These are phyloP conservation scores for Colletotrichum lini DNA, from an alignment of 2,329 filamentous ascomycete genomes.

Conservation along the genomic window DNA sequence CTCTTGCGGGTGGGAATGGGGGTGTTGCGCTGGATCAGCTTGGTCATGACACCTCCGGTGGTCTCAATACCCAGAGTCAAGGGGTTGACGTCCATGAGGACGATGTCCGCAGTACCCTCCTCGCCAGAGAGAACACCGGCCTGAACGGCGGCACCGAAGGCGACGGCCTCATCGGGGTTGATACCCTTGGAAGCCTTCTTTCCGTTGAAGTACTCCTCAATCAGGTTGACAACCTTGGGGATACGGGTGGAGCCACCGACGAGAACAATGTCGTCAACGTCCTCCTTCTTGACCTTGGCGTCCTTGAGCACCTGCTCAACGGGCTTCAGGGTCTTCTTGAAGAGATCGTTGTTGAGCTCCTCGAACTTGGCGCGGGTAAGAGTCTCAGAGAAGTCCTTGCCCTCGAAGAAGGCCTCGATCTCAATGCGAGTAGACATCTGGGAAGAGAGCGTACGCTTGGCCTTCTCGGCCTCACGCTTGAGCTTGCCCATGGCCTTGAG, in stretches of 20 bases:
- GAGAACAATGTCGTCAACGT: conserved; percentile 96
- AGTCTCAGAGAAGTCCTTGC: conserved; percentile 98
- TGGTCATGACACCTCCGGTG: conserved; percentile 97
- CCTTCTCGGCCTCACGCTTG: conserved; percentile 99
- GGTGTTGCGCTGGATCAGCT: conserved; percentile 94
- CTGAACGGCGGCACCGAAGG: conserved; percentile 97
- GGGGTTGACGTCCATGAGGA: conserved; percentile 98
- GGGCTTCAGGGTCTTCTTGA: conserved; percentile 99
- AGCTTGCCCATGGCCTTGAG: conserved; percentile 99
- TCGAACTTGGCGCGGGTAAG: conserved; percentile 99
- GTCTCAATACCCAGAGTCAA: conserved; percentile 98
- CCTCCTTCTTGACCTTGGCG: conserved; percentile 95
- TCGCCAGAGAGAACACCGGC: conserved; percentile 95
- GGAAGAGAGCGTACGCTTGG: conserved; percentile 96
- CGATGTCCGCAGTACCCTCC: conserved; percentile 82
- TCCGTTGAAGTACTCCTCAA: conserved; percentile 94
- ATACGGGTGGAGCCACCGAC: conserved; percentile 99
- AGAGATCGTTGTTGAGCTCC: conserved; percentile 98
- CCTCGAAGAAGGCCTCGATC: conserved; percentile 97
- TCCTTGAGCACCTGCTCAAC: conserved; percentile 99
- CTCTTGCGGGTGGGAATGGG: conserved; percentile 96
- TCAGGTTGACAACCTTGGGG: conserved; percentile 90
- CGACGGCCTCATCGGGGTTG: conserved; percentile 99
- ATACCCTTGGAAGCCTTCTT: conserved; percentile 99
- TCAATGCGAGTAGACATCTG: conserved; percentile 95